phyloP scores from a whole-genome alignment of 495 filamentous ascomycete genomes.

The Poronia punctata region DNA sequence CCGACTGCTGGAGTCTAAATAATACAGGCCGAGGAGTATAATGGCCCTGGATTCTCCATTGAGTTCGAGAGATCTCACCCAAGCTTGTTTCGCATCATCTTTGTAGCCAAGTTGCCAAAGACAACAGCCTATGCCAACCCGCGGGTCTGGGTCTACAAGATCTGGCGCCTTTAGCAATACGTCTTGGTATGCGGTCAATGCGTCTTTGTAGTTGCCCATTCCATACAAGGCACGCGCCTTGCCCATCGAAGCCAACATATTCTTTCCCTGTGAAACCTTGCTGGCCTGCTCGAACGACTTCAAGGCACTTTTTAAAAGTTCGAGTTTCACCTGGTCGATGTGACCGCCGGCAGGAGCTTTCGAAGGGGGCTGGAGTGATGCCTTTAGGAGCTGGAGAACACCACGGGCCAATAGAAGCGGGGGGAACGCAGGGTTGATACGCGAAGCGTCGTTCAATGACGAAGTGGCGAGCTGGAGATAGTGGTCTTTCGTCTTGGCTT shows the following conservation, averaged over 20 bases:
- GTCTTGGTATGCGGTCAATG: slow-evolving; percentile 78
- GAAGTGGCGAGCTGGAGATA: slow-evolving; percentile 87
- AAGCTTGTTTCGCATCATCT: slow-evolving; percentile 81
- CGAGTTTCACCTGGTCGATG: slow-evolving; percentile 67
- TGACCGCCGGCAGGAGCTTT: slow-evolving; percentile 52
- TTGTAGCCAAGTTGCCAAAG: slow-evolving; percentile 92
- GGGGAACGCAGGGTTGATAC: slow-evolving; percentile 86
- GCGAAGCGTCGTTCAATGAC: slow-evolving; percentile 84
- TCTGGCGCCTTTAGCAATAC: slow-evolving; percentile 77
- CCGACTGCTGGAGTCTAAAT: slow-evolving; percentile 74
- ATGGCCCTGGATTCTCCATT: slow-evolving; percentile 90
- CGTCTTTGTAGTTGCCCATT: slow-evolving; percentile 72
- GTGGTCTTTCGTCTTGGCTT: slow-evolving; percentile 82
- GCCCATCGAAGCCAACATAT: slow-evolving; percentile 84
- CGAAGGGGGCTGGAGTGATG: slow-evolving; percentile 74
- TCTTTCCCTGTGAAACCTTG: slow-evolving; percentile 71
- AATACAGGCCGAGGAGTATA: slow-evolving; percentile 80
- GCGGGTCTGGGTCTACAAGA: slow-evolving; percentile 87
- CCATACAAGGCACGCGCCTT: slow-evolving; percentile 79
- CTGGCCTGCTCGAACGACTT: slow-evolving; percentile 93
- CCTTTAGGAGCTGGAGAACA: slow-evolving; percentile 78
- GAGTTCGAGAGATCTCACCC: slow-evolving; percentile 80
- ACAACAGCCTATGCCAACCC: slow-evolving; percentile 92
- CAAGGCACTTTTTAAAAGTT: slow-evolving; percentile 70
- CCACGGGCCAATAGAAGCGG: slow-evolving; percentile 88